Evolutionary conservation across 805 yeast genomes (phyloP), one percentile per base, ranked within the genome.

Genomic region (Pichia scutulata): DNA sequence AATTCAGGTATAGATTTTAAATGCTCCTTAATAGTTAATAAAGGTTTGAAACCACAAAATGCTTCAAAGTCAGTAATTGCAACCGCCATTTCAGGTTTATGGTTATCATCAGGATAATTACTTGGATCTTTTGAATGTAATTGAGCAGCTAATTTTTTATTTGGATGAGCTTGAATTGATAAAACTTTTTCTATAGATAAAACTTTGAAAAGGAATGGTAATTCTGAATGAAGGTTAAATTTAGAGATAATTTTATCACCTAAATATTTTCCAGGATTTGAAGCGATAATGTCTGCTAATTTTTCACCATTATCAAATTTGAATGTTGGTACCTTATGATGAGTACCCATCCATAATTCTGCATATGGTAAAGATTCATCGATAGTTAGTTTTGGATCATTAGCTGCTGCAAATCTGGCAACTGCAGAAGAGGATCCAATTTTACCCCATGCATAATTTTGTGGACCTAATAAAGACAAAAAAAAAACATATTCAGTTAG

Each of bases 11-110:
- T 78, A 14, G 78, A 77, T 52, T 74, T 63, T 60, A 93, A 75
- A 55, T 87, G 81, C 43, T 72, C 72, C 44, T 83, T 83, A 58
- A 93, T 77, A 69, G 89, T 85, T 36, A 73, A 76, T 61, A 90
- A 77, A 21, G 99, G 99, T 65, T 93, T 84, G 74, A 93, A 93
- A 0, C 99, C 99, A 70, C 99, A 93, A 71, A 93, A 92, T 0
- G 97, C 98, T 73, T 93, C 98, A 61, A 93, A 93, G 53, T 81
- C 87, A 22, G 98, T 90, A 48, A 93, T 82, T 9, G 99, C 99
- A 63, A 93, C 81, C 46, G 99, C 98, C 99, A 93, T 93, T 70
- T 93, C 99, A n/a, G 99, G 99, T 74, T 93, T 93, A 71, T 93
- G 99, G 73, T 93, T 93, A 67, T 84, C 95, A 71, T 93, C 99